Conservation (phyloP, 2,329 filamentous ascomycete genomes). For the Lachnellula subtilissima region DNA sequence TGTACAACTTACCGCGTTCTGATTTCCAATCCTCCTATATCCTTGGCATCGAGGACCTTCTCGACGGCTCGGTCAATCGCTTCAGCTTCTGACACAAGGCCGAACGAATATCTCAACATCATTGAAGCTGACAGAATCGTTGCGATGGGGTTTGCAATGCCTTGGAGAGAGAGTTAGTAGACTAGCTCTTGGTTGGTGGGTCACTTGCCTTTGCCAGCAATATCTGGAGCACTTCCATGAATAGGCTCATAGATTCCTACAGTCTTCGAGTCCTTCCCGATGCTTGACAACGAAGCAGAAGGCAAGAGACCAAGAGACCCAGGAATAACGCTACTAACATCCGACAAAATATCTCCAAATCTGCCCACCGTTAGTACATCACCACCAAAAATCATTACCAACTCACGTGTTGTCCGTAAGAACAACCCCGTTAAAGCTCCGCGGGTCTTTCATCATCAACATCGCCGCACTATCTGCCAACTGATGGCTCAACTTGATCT, state of each 20-base stretch:
- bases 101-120: slow-evolving; percentile 89
- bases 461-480: slow-evolving; percentile 90
- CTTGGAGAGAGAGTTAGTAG: slow-evolving; percentile 43
- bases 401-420: slow-evolving; percentile 66
- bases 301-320: slow-evolving; percentile 81
- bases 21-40: slow-evolving; percentile 5
- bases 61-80: slow-evolving; percentile 75
- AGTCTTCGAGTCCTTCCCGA: neutral
- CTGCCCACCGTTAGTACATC: slow-evolving; percentile 82
- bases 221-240: slow-evolving; percentile 86
- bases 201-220: slow-evolving; percentile 53
- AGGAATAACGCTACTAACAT: slow-evolving; percentile 88
- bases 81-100: slow-evolving; percentile 66
- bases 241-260: slow-evolving; percentile 88
- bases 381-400: slow-evolving; percentile 46
- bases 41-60: slow-evolving; percentile 52
- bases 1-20: neutral
- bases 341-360: slow-evolving; percentile 90
- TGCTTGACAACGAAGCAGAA: slow-evolving; percentile 78
- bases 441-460: slow-evolving; percentile 90
- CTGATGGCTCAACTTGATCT: slow-evolving; percentile 76
- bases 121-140: slow-evolving; percentile 89
- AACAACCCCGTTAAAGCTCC: slow-evolving; percentile 77
- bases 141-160: slow-evolving; percentile 83
- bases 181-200: neutral